Evolutionary conservation across 2,329 filamentous ascomycete species (phyloP).

Genomic region (Lecanicillium sp.): DNA sequence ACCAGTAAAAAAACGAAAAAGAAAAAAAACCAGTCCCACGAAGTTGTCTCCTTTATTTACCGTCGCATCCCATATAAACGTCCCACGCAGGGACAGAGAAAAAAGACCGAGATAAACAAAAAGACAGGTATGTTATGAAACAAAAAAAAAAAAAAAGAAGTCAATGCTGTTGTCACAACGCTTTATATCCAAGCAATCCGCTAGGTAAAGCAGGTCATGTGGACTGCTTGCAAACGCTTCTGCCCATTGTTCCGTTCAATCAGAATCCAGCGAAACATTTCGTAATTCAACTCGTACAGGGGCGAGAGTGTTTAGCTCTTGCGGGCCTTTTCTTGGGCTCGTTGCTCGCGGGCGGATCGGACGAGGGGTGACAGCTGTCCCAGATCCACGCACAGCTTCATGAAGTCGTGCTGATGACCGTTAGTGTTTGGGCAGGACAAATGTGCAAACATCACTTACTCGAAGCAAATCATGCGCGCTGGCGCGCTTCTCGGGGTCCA

Average conservation of each 20-base stretch:
- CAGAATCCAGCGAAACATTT: constrained; percentile 1
- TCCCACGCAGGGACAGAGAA: neutral
- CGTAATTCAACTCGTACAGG: neutral
- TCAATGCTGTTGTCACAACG: neutral
- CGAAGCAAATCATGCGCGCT: constrained; percentile 89
- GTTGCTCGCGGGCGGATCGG: constrained; percentile 74
- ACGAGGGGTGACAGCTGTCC: constrained; percentile 80
- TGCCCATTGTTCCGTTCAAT: neutral
- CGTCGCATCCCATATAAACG: neutral
- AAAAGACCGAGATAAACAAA: constrained; percentile 2
- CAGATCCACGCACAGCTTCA: constrained; percentile 68
- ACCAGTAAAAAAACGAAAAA: neutral
- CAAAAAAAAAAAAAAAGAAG: neutral
- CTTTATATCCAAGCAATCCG: neutral
- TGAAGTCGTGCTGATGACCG: constrained; percentile 64
- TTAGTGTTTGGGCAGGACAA: constrained; percentile 26
- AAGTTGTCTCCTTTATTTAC: neutral
- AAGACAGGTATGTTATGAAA: neutral
- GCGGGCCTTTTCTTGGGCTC: constrained; percentile 76
- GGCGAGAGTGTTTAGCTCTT: constrained; percentile 38
- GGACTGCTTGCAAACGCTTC: neutral
- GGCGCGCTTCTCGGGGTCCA: constrained; percentile 93
- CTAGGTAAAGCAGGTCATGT: neutral
- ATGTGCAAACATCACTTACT: constrained; percentile 49
- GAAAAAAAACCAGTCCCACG: neutral